phyloP scores from a whole-genome alignment of 2,329 filamentous ascomycete species.

The Ilyonectria destructans region DNA sequence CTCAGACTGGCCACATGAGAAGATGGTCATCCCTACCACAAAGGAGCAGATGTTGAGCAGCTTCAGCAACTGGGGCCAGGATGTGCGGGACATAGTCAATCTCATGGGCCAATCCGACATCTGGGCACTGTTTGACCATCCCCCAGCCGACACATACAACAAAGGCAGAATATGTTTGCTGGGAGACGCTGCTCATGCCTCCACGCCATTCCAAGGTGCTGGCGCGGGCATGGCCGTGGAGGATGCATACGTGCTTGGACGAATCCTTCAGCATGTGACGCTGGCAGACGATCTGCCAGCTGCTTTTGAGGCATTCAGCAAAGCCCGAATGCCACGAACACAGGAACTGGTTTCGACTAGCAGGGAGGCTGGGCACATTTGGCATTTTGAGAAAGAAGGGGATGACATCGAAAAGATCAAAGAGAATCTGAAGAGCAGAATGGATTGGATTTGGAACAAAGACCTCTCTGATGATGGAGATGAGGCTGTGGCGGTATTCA shows the following conservation, averaged over 20 bases:
- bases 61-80: conserved; percentile 19
- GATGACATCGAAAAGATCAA: conserved; percentile 31
- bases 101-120: conserved; percentile 29
- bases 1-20: conserved; percentile 21
- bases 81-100: conserved; percentile 19
- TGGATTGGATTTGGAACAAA: conserved; percentile 28
- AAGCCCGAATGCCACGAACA: conserved; percentile 14
- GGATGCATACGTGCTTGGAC: conserved; percentile 53
- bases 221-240: conserved; percentile 32
- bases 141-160: conserved; percentile 16
- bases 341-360: conserved; percentile 26
- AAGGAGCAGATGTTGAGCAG: conserved; percentile 22
- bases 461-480: conserved; percentile 12
- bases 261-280: conserved; percentile 17
- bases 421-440: conserved; percentile 15
- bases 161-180: conserved; percentile 26
- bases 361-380: conserved; percentile 29
- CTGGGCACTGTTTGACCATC: conserved; percentile 22
- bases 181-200: conserved; percentile 33
- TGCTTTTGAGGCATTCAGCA: conserved; percentile 28
- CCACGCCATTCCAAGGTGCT: conserved; percentile 28
- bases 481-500: conserved; percentile 5
- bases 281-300: conserved; percentile 17
- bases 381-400: conserved; percentile 27
- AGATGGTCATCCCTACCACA: conserved; percentile 24